Base-by-base conservation (phyloP, 2,329 filamentous ascomycete species). In the Juglanconis sp. region DNA sequence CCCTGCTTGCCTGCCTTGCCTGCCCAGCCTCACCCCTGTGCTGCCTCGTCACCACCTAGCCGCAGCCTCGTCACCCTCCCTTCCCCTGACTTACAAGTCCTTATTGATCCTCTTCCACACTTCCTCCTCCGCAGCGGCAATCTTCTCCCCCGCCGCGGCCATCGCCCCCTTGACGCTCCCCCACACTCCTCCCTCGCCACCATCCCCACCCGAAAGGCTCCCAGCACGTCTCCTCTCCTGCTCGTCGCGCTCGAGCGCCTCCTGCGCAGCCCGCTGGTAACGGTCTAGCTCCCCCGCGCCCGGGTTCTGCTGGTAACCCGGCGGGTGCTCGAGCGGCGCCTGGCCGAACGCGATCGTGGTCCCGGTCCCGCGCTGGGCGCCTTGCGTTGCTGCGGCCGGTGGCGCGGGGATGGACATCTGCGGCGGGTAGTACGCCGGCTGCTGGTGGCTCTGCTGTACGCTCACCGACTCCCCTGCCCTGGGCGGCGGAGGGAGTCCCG, bases 51-150 rank as follows among this genome's bases (percentile, higher is more conserved):
- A 48, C 46, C 30, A 17, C 35, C 10, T 10, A 24, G 32, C 11
- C 7, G 8, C 30, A 32, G 36, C 50, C 50, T 42, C 17, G 30
- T 53, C 50, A 15, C 40, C 35, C 35, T 38, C 9, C 50, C 35
- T 53, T 30, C 50, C 17, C 15, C 35, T 13, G 17, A 35, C 6
- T 17, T 46, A 57, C 68, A 76, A 81, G 52, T 81, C 76, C 73
- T 84, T 85, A 72, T 85, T 87, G 68, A 87, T 84, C 68, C 79
- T 81, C 72, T 80, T 81, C 85, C 85, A 88, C 31, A 88, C 79
- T 71, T 87, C 83, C 54, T 74, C 76, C 74, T 88, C 85, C 13
- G 83, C 84, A 13, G 79, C 81, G 8, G 79, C 81, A 34, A 88
- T 71, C 69, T 79, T 83, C 63, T 81, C 80, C 54, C 85, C 84